Evolutionary conservation across 2,329 filamentous ascomycete genomes (phyloP).

Genomic region (Aspergillus ochraceoroseus): DNA sequence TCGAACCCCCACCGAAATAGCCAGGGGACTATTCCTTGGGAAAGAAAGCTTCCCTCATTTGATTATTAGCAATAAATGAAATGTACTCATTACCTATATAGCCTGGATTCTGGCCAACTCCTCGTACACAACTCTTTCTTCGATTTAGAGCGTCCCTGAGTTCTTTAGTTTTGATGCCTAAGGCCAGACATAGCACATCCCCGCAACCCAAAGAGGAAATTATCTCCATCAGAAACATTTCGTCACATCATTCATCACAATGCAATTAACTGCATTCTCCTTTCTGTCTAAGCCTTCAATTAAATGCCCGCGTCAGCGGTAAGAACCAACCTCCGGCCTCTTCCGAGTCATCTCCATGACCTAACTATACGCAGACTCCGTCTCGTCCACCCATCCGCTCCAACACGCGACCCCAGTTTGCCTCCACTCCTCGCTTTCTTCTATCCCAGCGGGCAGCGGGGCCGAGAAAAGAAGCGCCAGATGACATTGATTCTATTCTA

Average conservation of each 20-base stretch:
- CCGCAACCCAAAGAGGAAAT: too few relatives aligned
- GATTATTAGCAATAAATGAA: too few relatives aligned
- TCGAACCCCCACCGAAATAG: background rate
- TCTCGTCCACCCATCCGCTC: conserved; percentile 28
- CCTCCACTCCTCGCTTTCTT: conserved; percentile 33
- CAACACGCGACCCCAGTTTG: conserved; percentile 30
- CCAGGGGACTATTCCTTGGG: too few relatives aligned
- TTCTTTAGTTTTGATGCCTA: too few relatives aligned
- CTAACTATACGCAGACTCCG: conserved; percentile 22
- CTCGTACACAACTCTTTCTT: too few relatives aligned
- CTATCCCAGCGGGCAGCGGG: conserved; percentile 25
- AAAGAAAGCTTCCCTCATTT: too few relatives aligned
- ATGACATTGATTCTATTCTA: conserved; percentile 20
- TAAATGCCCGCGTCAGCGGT: conserved; percentile 20
- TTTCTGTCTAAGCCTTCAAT: too few relatives aligned
- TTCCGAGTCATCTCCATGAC: background rate
- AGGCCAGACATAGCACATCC: too few relatives aligned
- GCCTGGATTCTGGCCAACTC: too few relatives aligned
- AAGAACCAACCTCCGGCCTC: background rate
- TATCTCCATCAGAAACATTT: too few relatives aligned
- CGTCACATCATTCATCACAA: background rate
- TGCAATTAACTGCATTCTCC: conserved; percentile 1
- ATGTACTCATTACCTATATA: too few relatives aligned
- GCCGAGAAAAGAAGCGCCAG: conserved; percentile 2
- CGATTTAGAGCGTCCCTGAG: too few relatives aligned